These are phyloP conservation scores for Melastoma candidum DNA, from an alignment of 441 rosid species.

Conservation along the genomic window DNA sequence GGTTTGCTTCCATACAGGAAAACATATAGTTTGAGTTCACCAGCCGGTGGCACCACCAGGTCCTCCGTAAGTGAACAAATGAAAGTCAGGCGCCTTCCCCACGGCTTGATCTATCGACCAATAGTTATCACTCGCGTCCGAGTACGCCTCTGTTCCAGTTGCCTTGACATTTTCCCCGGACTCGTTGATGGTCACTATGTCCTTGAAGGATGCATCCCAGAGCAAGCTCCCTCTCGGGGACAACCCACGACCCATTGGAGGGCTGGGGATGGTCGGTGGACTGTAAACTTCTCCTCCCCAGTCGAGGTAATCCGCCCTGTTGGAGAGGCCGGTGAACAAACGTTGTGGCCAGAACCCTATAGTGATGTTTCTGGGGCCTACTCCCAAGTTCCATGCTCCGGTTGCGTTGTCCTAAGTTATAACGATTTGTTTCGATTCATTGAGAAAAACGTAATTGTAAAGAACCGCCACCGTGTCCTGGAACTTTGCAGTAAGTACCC, in stretches of 20 bases:
- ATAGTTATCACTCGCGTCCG: no score
- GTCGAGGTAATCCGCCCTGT: constrained; percentile 8
- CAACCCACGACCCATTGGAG: constrained; percentile 12
- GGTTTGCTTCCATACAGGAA: no score
- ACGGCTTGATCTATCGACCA: no score
- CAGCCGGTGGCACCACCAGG: no score
- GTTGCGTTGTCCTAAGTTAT: constrained; percentile 1
- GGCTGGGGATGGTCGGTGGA: constrained; percentile 4
- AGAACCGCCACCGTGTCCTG: not conserved
- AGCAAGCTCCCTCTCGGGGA: not conserved
- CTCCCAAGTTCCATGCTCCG: constrained; percentile 10
- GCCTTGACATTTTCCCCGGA: no score
- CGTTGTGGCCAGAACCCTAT: constrained; percentile 16
- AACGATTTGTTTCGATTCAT: no score
- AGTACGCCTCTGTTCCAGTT: no score
- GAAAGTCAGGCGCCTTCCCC: no score
- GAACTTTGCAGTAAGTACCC: not conserved
- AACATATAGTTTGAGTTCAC: no score
- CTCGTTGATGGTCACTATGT: no score
- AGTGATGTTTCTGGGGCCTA: not conserved
- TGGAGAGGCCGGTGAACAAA: not conserved
- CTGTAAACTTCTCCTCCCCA: constrained; percentile 19
- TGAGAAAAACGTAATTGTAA: not conserved
- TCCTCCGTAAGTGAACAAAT: no score
- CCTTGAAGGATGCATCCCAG: not conserved